Conservation (phyloP, 148 eudicot species). For the Diospyros kaki region DNA sequence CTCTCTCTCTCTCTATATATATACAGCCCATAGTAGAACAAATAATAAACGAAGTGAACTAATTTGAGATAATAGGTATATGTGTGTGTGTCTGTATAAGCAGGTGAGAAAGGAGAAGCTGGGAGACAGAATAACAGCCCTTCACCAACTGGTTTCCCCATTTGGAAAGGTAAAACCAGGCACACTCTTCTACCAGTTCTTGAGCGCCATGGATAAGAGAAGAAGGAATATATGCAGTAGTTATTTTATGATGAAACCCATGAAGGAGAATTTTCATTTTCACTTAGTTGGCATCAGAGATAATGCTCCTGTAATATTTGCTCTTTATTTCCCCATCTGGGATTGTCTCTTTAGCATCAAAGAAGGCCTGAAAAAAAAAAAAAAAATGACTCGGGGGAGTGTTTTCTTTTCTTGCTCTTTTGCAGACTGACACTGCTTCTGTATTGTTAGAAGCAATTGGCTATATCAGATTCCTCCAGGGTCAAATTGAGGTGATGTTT, state of each 20-base stretch:
- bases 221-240: background rate
- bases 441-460: constrained; percentile 78
- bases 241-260: constrained; percentile 8
- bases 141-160: constrained; percentile 57
- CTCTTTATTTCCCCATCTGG: background rate
- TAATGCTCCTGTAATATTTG: too few relatives aligned
- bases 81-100: background rate
- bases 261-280: background rate
- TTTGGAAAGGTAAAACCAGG: constrained; percentile 23
- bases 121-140: constrained; percentile 53
- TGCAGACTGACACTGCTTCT: constrained; percentile 89
- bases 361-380: background rate
- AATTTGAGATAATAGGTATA: too few relatives aligned
- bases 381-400: background rate
- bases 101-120: constrained; percentile 60
- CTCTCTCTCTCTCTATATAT: too few relatives aligned
- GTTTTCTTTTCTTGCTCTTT: constrained; percentile 17
- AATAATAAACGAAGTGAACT: too few relatives aligned
- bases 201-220: constrained; percentile 5
- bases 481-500: constrained; percentile 65
- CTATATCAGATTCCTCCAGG: constrained; percentile 78
- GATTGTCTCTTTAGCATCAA: background rate
- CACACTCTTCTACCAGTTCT: background rate
- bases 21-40: too few relatives aligned
- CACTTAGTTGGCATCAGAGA: background rate